These are phyloP conservation scores for Trypanosoma platydactyli DNA, from an alignment of 208 protist species.

Conservation along the genomic window DNA sequence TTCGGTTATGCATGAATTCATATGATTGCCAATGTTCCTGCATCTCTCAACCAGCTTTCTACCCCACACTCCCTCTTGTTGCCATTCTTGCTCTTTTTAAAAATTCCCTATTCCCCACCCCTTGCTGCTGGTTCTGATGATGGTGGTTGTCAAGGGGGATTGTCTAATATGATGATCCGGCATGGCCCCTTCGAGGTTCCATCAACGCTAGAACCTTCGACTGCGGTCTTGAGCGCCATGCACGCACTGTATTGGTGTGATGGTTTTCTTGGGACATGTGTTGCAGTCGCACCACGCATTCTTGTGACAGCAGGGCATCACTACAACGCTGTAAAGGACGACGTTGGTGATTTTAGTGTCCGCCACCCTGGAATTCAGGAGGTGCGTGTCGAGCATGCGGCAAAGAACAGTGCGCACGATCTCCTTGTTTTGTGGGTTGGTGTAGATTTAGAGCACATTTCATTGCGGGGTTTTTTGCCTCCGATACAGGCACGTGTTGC, in stretches of 20 bases:
- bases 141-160: neutral
- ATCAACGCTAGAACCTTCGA: constrained; percentile 34
- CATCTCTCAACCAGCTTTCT: neutral
- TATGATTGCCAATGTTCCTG: neutral
- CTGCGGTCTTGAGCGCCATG: constrained; percentile 36
- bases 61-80: neutral
- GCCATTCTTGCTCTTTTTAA: constrained; percentile 10
- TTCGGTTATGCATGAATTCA: neutral
- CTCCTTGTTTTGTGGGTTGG: constrained; percentile 75
- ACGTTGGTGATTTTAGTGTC: constrained; percentile 79
- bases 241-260: constrained; percentile 80
- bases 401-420: constrained; percentile 63
- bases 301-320: constrained; percentile 81
- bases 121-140: neutral
- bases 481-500: constrained; percentile 48
- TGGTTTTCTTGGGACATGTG: constrained; percentile 72
- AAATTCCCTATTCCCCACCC: no score
- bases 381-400: constrained; percentile 55
- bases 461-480: constrained; percentile 71
- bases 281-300: constrained; percentile 59
- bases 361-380: constrained; percentile 31
- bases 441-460: constrained; percentile 28
- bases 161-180: constrained; percentile 37
- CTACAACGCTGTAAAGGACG: constrained; percentile 73
- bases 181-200: constrained; percentile 49